Base-by-base conservation (phyloP, 2,329 filamentous ascomycete species). In the Apiospora aurea region DNA sequence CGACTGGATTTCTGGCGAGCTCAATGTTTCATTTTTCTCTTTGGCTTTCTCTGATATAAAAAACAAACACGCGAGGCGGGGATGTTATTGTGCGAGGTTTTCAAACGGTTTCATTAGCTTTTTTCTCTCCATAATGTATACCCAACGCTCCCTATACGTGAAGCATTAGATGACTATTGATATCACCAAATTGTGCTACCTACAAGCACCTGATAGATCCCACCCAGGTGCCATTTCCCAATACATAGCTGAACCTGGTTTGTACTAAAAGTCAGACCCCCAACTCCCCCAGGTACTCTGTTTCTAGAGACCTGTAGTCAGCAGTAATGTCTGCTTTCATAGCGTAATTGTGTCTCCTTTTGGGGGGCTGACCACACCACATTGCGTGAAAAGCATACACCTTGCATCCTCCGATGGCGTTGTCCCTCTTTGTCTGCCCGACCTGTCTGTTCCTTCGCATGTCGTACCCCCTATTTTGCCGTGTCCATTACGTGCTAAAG, bases 1-100 rank as follows among this genome's bases (percentile, higher is more conserved):
- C 57, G 57, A 64, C 57, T 64, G 57, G 29, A 29, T 41, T 51
- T 64, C 34, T 41, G 57, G 57, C 57, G 57, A n/a, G 18, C n/a
- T 41, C 57, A n/a, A 14, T 57, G 2, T 34, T n/a, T n/a, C 3
- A 18, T 61, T 38, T 34, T 16, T 13, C 4, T 21, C 21, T 38
- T 21, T 24, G 49, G 24, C 4, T 53, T 57, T 57, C 21, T 38
- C 34, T 64, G 57, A n/a, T 34, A 64, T n/a, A 41, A 64, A 41
- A 64, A 38, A n/a, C 34, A 21, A 64, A 64, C 26, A 64, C 16
- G 21, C 44, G 21, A 1, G 13, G 18, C 18, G 18, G 57, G 10
- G 13, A 8, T 38, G 18, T 64, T 64, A 18, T 64, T 34, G 34
- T 21, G 18, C 34, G 34, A 14, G 26, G 57, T 64, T 21, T 64